A percentile compares a stretch with the other conserved stretches of the same genome.
Conservation (phyloP, 805 yeast species). For the Candida morakotiae region DNA sequence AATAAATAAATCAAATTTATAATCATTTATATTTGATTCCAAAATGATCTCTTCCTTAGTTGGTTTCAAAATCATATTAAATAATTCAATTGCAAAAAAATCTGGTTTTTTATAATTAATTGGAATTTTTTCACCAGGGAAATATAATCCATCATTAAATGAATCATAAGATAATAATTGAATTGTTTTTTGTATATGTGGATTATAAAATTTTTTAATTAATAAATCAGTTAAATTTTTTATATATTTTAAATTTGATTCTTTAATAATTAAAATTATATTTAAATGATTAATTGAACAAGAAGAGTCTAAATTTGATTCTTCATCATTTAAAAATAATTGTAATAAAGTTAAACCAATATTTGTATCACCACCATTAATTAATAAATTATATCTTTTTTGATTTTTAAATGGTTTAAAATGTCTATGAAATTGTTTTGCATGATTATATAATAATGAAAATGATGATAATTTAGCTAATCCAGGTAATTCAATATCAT, state of each 20-base stretch:
- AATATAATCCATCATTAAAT: constrained; percentile 28
- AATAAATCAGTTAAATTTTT: constrained; percentile 15
- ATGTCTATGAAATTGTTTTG: constrained; percentile 31
- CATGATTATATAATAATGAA: constrained; percentile 33
- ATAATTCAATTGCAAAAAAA: constrained; percentile 33
- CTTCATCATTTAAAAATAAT: constrained; percentile 12
- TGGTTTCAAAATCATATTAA: constrained; percentile 25
- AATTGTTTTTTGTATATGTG: constrained; percentile 18
- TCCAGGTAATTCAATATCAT: constrained; percentile 16
- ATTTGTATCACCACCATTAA: constrained; percentile 42
- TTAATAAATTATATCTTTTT: constrained; percentile 25
- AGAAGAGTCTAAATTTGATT: no score
- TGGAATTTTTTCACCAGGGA: constrained; percentile 32
- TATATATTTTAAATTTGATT: constrained; percentile 16
- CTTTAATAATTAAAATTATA: constrained; percentile 28
- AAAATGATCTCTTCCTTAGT: constrained; percentile 14
- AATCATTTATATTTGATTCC: constrained; percentile 17
- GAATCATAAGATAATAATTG: constrained; percentile 30
- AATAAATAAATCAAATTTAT: constrained; percentile 32
- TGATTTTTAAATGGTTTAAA: constrained; percentile 14
- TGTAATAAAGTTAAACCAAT: constrained; percentile 35
- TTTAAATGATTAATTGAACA: constrained; percentile 12
- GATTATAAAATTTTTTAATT: constrained; percentile 16
- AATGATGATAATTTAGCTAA: constrained; percentile 30
- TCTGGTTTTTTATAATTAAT: constrained; percentile 34